Conservation (phyloP, 2,329 filamentous ascomycete species). For the Tolypocladium tropicale region DNA sequence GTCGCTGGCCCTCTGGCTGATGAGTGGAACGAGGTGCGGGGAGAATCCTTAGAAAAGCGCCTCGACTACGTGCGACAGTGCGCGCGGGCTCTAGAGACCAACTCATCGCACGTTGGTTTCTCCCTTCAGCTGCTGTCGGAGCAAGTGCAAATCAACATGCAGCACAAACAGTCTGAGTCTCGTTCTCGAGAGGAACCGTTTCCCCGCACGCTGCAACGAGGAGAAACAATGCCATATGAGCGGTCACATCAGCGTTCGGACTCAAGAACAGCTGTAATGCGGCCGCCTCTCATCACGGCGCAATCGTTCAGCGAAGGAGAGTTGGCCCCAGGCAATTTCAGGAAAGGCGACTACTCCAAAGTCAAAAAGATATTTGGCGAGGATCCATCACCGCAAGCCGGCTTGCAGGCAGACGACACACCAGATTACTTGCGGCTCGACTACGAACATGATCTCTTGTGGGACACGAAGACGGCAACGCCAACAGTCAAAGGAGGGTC, state of each 20-base stretch:
- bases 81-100: slow-evolving; percentile 72
- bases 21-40: slow-evolving; percentile 90
- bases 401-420: slow-evolving; percentile 49
- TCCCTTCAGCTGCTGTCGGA: slow-evolving; percentile 82
- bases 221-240: slow-evolving; percentile 46
- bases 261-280: slow-evolving; percentile 33
- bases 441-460: slow-evolving; percentile 79
- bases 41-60: slow-evolving; percentile 79
- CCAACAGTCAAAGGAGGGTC: slow-evolving; percentile 82
- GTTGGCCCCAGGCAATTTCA: slow-evolving; percentile 35
- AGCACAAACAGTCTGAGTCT: slow-evolving; percentile 32
- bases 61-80: slow-evolving; percentile 70
- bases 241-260: slow-evolving; percentile 45
- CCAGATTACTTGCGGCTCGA: slow-evolving; percentile 81
- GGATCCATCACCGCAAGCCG: slow-evolving; percentile 41
- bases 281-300: slow-evolving; percentile 40
- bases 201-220: slow-evolving; percentile 44
- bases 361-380: slow-evolving; percentile 58
- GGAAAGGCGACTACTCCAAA: slow-evolving; percentile 53
- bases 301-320: slow-evolving; percentile 59
- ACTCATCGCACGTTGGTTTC: slow-evolving; percentile 78
- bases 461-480: slow-evolving; percentile 70
- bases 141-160: slow-evolving; percentile 52
- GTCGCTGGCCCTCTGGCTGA: slow-evolving; percentile 87
- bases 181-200: slow-evolving; percentile 34